These are phyloP conservation scores for Aspergillus udagawae DNA, from an alignment of 2,329 filamentous ascomycete species.

Conservation along the genomic window DNA sequence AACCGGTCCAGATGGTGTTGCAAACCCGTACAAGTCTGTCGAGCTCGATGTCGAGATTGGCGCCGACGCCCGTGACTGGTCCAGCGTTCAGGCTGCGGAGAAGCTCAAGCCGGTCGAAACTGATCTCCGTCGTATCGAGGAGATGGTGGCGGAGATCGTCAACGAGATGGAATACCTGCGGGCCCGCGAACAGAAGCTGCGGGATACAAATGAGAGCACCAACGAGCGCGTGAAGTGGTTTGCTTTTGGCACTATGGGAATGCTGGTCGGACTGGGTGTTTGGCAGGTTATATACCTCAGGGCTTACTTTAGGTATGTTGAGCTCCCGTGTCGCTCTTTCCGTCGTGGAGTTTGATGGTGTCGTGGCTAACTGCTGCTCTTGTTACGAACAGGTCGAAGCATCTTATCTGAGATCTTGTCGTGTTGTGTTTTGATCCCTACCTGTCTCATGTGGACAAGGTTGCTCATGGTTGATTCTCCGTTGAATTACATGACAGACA, in stretches of 20 bases:
- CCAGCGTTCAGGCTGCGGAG: slow-evolving; percentile 89
- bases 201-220: slow-evolving; percentile 99
- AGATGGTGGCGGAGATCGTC: slow-evolving; percentile 84
- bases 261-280: slow-evolving; percentile 80
- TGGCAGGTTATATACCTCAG: slow-evolving; percentile 98
- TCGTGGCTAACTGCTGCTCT: slow-evolving; percentile 11
- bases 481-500: slow-evolving; percentile 13
- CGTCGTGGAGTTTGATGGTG: not conserved
- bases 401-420: slow-evolving; percentile 54
- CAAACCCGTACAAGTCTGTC: slow-evolving; percentile 62
- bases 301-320: slow-evolving; percentile 80
- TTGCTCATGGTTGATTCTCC: slow-evolving; percentile 11
- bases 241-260: slow-evolving; percentile 85
- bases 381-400: slow-evolving; percentile 54
- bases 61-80: slow-evolving; percentile 97
- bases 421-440: slow-evolving; percentile 1
- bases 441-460: not conserved
- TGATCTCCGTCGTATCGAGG: slow-evolving; percentile 87
- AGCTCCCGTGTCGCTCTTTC: not conserved
- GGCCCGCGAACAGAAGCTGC: slow-evolving; percentile 82
- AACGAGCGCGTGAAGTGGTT: slow-evolving; percentile 99
- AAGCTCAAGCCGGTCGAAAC: slow-evolving; percentile 97
- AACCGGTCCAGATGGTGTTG: slow-evolving; percentile 29
- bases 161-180: slow-evolving; percentile 95
- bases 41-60: slow-evolving; percentile 96